Percentiles rank a stretch among this genome's conserved stretches.
phyloP scores from a whole-genome alignment of 2,329 filamentous ascomycete species.

The Fusarium tricinctum region DNA sequence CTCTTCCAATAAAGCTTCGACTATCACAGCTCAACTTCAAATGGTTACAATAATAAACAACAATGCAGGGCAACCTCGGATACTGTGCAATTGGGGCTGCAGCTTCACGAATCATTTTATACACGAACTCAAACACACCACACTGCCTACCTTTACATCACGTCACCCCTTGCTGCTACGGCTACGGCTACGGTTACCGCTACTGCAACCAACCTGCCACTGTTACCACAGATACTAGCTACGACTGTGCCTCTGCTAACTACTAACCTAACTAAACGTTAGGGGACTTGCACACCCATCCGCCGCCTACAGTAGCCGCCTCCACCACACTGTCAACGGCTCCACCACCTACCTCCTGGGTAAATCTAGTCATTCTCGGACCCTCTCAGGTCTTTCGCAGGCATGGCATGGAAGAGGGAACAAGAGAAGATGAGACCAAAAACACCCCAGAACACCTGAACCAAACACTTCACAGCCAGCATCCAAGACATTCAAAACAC shows the following conservation, averaged over 20 bases:
- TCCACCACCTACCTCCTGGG: constrained; percentile 38
- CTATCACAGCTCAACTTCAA: not conserved
- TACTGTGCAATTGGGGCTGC: constrained; percentile 9
- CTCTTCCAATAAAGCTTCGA: no score
- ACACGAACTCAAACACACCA: constrained; percentile 37
- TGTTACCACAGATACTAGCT: not conserved
- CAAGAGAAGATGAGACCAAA: constrained; percentile 18
- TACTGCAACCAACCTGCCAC: not conserved
- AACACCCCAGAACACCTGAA: constrained; percentile 30
- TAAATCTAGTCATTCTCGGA: not conserved
- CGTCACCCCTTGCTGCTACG: constrained; percentile 28
- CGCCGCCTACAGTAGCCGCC: constrained; percentile 12
- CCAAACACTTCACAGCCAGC: not conserved
- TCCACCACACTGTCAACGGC: constrained; percentile 33
- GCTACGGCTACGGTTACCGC: not conserved
- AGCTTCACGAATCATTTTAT: constrained; percentile 13
- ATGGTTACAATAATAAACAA: constrained; percentile 1
- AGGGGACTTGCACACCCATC: constrained; percentile 19
- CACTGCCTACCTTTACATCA: constrained; percentile 29
- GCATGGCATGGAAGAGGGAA: constrained; percentile 10
- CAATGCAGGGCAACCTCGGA: not conserved
- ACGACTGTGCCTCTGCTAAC: constrained; percentile 5
- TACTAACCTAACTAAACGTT: constrained; percentile 2
- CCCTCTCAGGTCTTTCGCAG: constrained; percentile 6
- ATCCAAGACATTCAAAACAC: not conserved